phyloP scores from a whole-genome alignment of 805 yeast genomes.

The Brettanomyces custersianus region DNA sequence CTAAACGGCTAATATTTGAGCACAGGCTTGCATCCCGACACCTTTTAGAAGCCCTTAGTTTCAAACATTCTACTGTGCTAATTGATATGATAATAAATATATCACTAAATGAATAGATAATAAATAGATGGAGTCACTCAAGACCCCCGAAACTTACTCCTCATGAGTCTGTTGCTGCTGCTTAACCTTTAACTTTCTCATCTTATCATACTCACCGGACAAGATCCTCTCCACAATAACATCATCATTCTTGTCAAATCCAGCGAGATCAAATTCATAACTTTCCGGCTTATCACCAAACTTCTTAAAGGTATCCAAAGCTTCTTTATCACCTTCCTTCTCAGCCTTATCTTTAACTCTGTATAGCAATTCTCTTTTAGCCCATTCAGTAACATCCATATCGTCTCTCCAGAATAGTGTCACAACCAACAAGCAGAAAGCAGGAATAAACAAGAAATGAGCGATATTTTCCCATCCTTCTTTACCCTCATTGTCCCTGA shows the following conservation, averaged over 20 bases:
- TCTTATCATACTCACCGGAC: slow-evolving; percentile 75
- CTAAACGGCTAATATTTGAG: no score
- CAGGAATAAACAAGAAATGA: slow-evolving; percentile 67
- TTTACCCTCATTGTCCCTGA: slow-evolving; percentile 57
- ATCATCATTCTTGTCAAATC: slow-evolving; percentile 61
- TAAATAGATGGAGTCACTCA: slow-evolving; percentile 4
- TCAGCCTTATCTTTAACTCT: slow-evolving; percentile 63
- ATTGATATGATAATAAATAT: not conserved
- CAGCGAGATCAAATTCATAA: slow-evolving; percentile 40
- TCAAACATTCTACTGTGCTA: not conserved
- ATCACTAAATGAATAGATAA: slow-evolving; percentile 6
- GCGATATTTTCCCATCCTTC: slow-evolving; percentile 83
- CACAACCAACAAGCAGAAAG: slow-evolving; percentile 47
- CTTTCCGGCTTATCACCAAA: slow-evolving; percentile 32
- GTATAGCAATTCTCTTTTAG: slow-evolving; percentile 68
- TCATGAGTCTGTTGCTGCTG: slow-evolving; percentile 9
- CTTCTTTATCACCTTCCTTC: slow-evolving; percentile 47
- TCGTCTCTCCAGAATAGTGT: slow-evolving; percentile 43
- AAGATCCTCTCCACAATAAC: slow-evolving; percentile 73
- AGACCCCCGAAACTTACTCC: not conserved
- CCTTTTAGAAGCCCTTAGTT: not conserved
- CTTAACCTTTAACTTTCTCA: slow-evolving; percentile 48
- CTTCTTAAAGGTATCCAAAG: slow-evolving; percentile 32
- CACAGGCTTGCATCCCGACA: not conserved
- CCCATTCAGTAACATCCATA: slow-evolving; percentile 60